A percentile compares a stretch with the other conserved stretches of the same genome.
phyloP scores from a whole-genome alignment of 2,329 filamentous ascomycete species.

The Curvularia eragrostidis region DNA sequence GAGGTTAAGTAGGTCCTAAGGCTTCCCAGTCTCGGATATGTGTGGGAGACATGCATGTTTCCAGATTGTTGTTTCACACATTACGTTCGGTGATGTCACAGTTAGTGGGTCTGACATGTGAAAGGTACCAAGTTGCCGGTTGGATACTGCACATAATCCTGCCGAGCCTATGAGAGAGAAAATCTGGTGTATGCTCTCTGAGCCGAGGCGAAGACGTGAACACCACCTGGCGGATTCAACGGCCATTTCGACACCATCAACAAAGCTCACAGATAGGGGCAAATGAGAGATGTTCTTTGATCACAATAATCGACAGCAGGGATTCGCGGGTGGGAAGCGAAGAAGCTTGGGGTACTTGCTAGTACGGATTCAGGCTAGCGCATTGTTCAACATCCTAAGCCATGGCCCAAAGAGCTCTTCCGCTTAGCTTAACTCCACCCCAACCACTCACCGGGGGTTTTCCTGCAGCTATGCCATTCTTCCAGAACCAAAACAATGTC shows the following conservation, averaged over 20 bases:
- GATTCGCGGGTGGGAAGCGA: constrained; percentile 16
- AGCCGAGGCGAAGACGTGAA: not conserved
- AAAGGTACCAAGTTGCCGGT: constrained; percentile 14
- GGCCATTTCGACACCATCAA: not conserved
- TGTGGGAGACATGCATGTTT: constrained; percentile 20
- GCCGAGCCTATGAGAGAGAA: not conserved
- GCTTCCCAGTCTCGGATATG: constrained; percentile 1
- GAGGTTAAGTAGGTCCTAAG: constrained; percentile 1
- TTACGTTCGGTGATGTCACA: constrained; percentile 33
- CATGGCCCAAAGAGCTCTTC: constrained; percentile 15
- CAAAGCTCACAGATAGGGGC: not conserved
- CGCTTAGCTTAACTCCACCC: constrained; percentile 15
- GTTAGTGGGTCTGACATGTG: constrained; percentile 29
- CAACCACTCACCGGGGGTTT: constrained; percentile 15
- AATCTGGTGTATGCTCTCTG: no score
- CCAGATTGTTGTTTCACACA: constrained; percentile 17
- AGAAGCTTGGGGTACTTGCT: constrained; percentile 1
- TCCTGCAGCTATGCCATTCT: constrained; percentile 29
- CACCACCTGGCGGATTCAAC: no score
- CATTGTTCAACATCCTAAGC: constrained; percentile 16
- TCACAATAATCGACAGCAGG: constrained; percentile 11
- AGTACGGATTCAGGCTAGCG: constrained; percentile 4
- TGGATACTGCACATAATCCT: not conserved
- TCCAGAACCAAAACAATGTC: constrained; percentile 31
- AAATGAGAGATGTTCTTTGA: not conserved